Evolutionary conservation across 2,329 filamentous ascomycete species (phyloP), one percentile per base, ranked within the genome.

Genomic region (Onygena corvina): DNA sequence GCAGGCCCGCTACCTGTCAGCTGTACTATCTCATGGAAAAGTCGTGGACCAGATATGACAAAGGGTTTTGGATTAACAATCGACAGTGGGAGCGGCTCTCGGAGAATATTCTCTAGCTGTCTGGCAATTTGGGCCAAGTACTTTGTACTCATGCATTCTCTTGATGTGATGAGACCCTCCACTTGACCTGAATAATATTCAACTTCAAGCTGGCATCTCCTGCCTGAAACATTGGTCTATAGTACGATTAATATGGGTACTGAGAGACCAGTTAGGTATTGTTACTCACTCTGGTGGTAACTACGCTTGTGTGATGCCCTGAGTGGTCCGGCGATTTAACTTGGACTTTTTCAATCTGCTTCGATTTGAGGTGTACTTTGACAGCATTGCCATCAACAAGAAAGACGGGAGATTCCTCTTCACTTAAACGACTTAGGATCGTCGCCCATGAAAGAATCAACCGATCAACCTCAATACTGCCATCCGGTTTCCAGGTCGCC

Each of bases 1-100:
- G 84, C 84, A 34, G 65, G 64, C 4, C 60, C 57, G 40, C 64
- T 57, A 20, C 59, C 53, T 30, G 66, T 57, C 21, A 62, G 55
- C 50, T 59, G 59, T 45, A 92, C 76, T 5, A 94, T 72, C 7
- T 84, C 64, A 62, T 83, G 80, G 16, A 83, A 70, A 14, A 80
- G 64, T 27, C 61, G 55, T 16, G 79, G 76, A 8, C 81, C 81
- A 20, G 70, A 61, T 11, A 83, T 59, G 29, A 63, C 58, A 40
- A 59, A 60, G 25, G 81, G 79, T 25, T 68, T 61, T 35, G 71
- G 65, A 61, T 85, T 84, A 48, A 79, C 62, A 56, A 82, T 72
- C 4, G 79, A 80, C 33, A 77, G 61, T n/a, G 53, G 48, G 5
- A 6, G 21, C 50, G 40, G 30, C 53, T 42, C 48, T 50, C 54